Percentiles rank a stretch among this genome's conserved stretches.
Evolutionary conservation across 345 rosid species (phyloP).

Genomic region (Arabidopsis suecica): DNA sequence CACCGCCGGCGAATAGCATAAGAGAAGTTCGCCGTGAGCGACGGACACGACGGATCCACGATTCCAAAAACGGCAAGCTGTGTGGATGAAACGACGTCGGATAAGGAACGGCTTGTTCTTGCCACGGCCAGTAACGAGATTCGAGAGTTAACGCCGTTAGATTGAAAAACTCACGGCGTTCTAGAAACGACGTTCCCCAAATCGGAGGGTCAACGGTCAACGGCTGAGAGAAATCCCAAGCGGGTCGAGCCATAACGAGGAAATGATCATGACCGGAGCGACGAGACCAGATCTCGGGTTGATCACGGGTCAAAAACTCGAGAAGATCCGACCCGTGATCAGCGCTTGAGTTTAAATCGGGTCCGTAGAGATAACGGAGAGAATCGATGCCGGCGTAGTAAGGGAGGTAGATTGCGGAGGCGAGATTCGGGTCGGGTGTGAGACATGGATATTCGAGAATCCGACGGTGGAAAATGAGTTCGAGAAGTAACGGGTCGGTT

Average conservation of each 20-base stretch:
- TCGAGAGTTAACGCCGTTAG: constrained; percentile 76
- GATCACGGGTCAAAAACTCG: constrained; percentile 51
- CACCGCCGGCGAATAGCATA: constrained; percentile 89
- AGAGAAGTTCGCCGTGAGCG: constrained; percentile 59
- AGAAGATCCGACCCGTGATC: constrained; percentile 77
- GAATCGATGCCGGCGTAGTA: constrained; percentile 85
- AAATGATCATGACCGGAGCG: constrained; percentile 77
- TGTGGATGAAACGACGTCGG: constrained; percentile 94
- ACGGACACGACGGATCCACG: constrained; percentile 72
- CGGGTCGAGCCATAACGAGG: constrained; percentile 87
- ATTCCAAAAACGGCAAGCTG: constrained; percentile 57
- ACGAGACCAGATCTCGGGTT: constrained; percentile 63
- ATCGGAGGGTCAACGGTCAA: constrained; percentile 69
- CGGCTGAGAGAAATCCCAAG: constrained; percentile 94
- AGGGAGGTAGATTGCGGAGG: constrained; percentile 78
- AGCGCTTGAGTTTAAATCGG: constrained; percentile 69
- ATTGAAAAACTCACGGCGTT: constrained; percentile 76
- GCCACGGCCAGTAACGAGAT: constrained; percentile 84
- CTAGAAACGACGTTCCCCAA: constrained; percentile 95
- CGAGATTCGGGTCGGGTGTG: constrained; percentile 69
- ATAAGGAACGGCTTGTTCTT: constrained; percentile 89
- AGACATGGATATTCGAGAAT: constrained; percentile 89
- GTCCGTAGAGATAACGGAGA: constrained; percentile 74
- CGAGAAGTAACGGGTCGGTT: constrained; percentile 75
- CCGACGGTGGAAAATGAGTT: constrained; percentile 82